Evolutionary conservation across 371 early-diverging fungal species (phyloP), one percentile per base, ranked within the genome.

Genomic region (Mucor plumbeus): DNA sequence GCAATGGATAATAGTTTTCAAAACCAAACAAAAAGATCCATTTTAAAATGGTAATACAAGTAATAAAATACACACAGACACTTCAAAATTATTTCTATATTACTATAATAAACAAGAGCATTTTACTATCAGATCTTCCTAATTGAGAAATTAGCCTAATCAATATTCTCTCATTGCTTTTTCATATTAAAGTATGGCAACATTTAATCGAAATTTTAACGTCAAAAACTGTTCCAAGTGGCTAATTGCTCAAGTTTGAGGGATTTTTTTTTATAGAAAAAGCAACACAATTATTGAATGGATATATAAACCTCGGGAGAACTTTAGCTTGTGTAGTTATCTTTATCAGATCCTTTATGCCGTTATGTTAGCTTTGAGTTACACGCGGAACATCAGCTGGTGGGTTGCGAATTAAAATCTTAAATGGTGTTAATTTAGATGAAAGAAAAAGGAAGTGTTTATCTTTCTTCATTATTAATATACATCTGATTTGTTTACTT

Each of bases 1-100:
- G 63, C 78, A 41, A 82, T 85, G 83, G 64, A 73, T 34, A 74
- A 72, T 33, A 81, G 81, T 64, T 85, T 82, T 73, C 70, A 80
- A 40, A 64, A 65, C 13, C 68, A 67, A 63, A 7, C n/a, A 43
- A 68, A 57, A 56, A 43, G 48, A 44, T 34, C 70, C 17, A 13
- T 53, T 53, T 68, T 74, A 21, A 64, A 59, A 55, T 74, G 74
- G 74, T 74, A 64, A 61, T n/a, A 19, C 15, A 13, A 14, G n/a
- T 41, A 26, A 8, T 38, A 9, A 7, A 7, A 6, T 15, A n/a
- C 43, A 43, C 13, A 14, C 14, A 26, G 3, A 26, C 26, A 26
- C 26, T 26, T 26, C 26, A 26, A 26, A 26, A 26, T 26, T 26
- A 44, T 41, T 13, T 43, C 33, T n/a, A 61, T 53, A 43, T 43